These are phyloP conservation scores for Amaranthus hypochondriacus DNA, from an alignment of 148 eudicot genomes.

Conservation along the genomic window DNA sequence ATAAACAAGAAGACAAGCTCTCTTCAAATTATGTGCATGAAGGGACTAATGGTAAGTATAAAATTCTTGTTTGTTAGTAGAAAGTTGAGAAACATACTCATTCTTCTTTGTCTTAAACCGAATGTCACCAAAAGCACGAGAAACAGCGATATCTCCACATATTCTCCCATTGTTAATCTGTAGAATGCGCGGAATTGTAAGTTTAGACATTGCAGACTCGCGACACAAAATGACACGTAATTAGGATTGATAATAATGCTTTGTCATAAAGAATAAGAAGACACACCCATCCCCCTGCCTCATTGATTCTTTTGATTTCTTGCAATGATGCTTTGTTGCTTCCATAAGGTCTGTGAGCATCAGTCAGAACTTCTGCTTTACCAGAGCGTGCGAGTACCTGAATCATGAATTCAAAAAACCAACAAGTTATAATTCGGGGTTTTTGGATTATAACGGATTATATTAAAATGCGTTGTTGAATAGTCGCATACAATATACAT, in stretches of 20 bases:
- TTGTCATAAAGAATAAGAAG: constrained; percentile 24
- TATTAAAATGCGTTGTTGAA: too few species aligned
- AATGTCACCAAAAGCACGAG: constrained; percentile 97
- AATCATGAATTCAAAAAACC: constrained; percentile 10
- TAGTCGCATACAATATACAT: too few species aligned
- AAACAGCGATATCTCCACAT: constrained; percentile 93
- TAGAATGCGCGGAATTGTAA: constrained; percentile 8
- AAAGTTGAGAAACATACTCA: constrained; percentile 46
- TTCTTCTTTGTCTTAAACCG: constrained; percentile 93
- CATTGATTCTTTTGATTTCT: constrained; percentile 78
- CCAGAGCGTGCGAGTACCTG: constrained; percentile 87
- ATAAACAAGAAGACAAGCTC: constrained; percentile 6
- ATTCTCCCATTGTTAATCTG: constrained; percentile 92
- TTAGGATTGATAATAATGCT: not conserved
- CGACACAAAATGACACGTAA: not conserved
- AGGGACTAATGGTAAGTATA: not conserved
- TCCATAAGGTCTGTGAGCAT: constrained; percentile 93
- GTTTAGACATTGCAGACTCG: not conserved
- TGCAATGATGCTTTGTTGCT: constrained; percentile 61
- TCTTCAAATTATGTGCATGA: constrained; percentile 16
- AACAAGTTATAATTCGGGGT: not conserved
- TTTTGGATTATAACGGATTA: too few species aligned
- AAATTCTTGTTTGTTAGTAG: not conserved
- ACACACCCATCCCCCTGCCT: constrained; percentile 99
- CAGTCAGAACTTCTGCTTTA: constrained; percentile 71